A percentile compares a stretch with the other conserved stretches of the same genome.
These are phyloP conservation scores for Cyclotella distinguenda DNA, from an alignment of 108 stramenopile genomes.

Conservation along the genomic window DNA sequence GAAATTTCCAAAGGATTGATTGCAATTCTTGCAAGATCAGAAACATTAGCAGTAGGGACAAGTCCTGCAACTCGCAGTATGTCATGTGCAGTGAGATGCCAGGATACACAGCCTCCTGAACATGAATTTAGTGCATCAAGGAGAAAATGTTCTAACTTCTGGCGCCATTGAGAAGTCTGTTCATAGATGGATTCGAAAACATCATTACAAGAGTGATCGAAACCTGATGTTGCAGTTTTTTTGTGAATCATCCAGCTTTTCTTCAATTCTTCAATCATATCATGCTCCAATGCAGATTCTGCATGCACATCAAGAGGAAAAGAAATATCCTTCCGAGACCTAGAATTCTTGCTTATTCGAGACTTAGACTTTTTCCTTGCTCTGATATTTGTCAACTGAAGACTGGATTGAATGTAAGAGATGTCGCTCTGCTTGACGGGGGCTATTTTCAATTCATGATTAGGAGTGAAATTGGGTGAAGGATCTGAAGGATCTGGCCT, in stretches of 20 bases:
- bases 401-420: background rate
- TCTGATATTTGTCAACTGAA: background rate
- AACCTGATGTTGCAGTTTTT: background rate
- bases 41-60: constrained; percentile 17
- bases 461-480: constrained; percentile 12
- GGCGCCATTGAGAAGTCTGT: background rate
- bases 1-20: background rate
- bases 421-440: background rate
- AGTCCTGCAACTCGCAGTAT: constrained; percentile 16
- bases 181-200: background rate
- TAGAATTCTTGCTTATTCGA: background rate
- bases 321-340: too few relatives aligned
- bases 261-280: constrained; percentile 25
- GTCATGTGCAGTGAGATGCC: constrained; percentile 23
- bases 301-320: constrained; percentile 13
- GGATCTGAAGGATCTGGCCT: constrained; percentile 2
- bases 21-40: constrained; percentile 30
- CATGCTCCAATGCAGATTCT: constrained; percentile 13
- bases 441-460: background rate
- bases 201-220: background rate
- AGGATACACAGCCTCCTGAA: background rate
- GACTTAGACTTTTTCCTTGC: background rate
- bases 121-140: constrained; percentile 15
- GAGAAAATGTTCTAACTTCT: constrained; percentile 9
- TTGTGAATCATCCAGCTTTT: constrained; percentile 30